Percentiles rank a stretch among this genome's conserved stretches.
Evolutionary conservation across 2,329 filamentous ascomycete species (phyloP).

Genomic region (Geosmithia putterillii): DNA sequence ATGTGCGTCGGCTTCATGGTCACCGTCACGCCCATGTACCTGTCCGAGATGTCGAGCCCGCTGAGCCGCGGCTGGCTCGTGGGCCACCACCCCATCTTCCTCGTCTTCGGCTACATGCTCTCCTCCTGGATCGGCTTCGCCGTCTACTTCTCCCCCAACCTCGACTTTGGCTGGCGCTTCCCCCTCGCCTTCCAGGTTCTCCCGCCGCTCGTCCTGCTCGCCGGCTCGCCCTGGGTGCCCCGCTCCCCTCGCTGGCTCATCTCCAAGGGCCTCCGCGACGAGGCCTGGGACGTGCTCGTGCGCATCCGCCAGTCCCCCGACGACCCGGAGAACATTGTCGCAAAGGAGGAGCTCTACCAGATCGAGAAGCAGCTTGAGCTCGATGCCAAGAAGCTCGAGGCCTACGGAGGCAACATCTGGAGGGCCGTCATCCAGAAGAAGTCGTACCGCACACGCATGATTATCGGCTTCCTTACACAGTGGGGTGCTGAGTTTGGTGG

Average conservation of each 20-base stretch:
- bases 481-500: constrained; percentile 41
- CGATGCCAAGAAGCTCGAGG: constrained; percentile 25
- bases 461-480: constrained; percentile 37
- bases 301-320: constrained; percentile 21
- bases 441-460: constrained; percentile 36
- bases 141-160: constrained; percentile 16
- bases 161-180: constrained; percentile 26
- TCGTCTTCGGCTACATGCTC: constrained; percentile 31
- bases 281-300: constrained; percentile 29
- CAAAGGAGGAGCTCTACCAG: constrained; percentile 33
- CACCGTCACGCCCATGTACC: constrained; percentile 21
- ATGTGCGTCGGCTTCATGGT: constrained; percentile 25
- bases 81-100: constrained; percentile 33
- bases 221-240: constrained; percentile 21
- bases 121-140: constrained; percentile 25
- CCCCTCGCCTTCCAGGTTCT: constrained; percentile 27
- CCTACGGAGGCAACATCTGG: constrained; percentile 26
- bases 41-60: constrained; percentile 18
- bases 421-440: constrained; percentile 30
- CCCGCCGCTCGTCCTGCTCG: constrained; percentile 20
- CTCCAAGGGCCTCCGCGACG: constrained; percentile 27
- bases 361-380: constrained; percentile 30
- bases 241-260: constrained; percentile 36
- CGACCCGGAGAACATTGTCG: constrained; percentile 25
- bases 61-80: constrained; percentile 34